phyloP scores from a whole-genome alignment of 202 grass and related monocot species.

The Zoysia matrella region DNA sequence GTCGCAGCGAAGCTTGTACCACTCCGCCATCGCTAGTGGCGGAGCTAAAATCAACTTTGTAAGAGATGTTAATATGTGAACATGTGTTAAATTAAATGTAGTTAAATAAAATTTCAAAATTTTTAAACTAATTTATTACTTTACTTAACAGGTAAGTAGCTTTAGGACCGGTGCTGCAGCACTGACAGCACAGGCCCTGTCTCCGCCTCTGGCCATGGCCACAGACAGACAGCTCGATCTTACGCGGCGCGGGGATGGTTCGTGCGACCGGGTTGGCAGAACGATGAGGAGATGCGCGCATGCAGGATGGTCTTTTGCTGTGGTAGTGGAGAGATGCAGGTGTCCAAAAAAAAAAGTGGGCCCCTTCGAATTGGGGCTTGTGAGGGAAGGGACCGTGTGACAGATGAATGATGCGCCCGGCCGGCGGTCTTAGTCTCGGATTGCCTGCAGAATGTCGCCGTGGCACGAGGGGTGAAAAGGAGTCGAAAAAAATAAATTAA shows the following conservation, averaged over 20 bases:
- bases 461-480: too few species aligned
- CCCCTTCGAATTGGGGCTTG: background rate
- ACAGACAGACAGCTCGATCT: constrained; percentile 7
- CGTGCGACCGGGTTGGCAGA: background rate
- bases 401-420: background rate
- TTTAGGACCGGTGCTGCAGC: too few species aligned
- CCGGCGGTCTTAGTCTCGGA: background rate
- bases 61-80: too few species aligned
- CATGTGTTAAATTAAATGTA: too few species aligned
- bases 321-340: background rate
- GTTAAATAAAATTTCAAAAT: too few species aligned
- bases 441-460: background rate
- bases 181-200: too few species aligned
- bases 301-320: background rate
- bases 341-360: background rate
- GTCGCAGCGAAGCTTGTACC: background rate
- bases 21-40: background rate
- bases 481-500: too few species aligned
- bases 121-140: too few species aligned
- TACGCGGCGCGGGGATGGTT: background rate
- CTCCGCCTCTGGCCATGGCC: too few species aligned
- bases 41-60: too few species aligned
- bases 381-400: background rate
- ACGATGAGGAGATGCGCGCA: background rate
- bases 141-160: too few species aligned